Conservation (phyloP, 805 yeast species). For the Saturnispora sanitii region DNA sequence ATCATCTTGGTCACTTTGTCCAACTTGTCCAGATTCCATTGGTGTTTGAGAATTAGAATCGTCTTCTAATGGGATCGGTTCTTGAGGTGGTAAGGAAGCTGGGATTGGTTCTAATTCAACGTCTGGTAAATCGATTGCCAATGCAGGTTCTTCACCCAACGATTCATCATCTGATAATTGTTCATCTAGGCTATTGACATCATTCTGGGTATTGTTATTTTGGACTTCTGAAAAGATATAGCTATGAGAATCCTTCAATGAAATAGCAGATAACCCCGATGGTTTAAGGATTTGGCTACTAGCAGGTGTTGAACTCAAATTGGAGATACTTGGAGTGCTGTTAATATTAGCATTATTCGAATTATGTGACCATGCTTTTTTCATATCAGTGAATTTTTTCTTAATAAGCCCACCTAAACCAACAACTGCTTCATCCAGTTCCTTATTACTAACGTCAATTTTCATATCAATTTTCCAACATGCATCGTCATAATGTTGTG, state of each 20-base stretch:
- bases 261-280: conserved; percentile 5
- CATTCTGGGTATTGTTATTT: conserved; percentile 1
- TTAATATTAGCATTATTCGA: too few relatives aligned
- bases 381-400: conserved; percentile 33
- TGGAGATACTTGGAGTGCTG: neutral
- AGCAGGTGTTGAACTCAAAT: neutral
- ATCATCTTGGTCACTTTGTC: neutral
- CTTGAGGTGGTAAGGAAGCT: neutral
- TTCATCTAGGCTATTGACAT: neutral
- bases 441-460: conserved; percentile 55
- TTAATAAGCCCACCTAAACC: conserved; percentile 68
- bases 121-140: neutral
- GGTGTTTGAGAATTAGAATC: neutral
- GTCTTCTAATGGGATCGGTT: neutral
- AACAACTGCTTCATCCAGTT: conserved; percentile 65
- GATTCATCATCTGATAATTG: neutral
- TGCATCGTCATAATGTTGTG: conserved; percentile 20
- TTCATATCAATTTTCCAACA: conserved; percentile 28
- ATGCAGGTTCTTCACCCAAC: neutral
- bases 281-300: conserved; percentile 2
- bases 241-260: conserved; percentile 12
- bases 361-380: conserved; percentile 3
- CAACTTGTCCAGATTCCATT: neutral
- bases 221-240: conserved; percentile 14
- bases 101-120: neutral